Base-by-base conservation (phyloP, 768 basidiomycete genomes). In the Calocybe indica region DNA sequence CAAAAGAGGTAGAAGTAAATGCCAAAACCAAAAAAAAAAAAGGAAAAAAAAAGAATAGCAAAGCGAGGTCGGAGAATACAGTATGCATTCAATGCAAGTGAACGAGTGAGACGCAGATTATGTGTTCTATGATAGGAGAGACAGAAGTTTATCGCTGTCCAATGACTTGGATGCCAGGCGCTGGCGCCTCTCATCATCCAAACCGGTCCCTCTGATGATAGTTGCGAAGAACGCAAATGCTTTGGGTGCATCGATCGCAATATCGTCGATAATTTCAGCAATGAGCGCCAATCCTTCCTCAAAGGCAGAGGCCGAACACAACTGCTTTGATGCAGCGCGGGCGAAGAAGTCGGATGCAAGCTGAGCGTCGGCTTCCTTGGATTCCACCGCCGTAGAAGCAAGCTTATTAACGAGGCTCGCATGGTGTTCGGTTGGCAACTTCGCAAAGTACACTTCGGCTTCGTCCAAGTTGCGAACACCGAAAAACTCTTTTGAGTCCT, bases 401-500 rank as follows among this genome's bases (percentile, higher is more conserved):
- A 98, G 68, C 64, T 83, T 83, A 58, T 88, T 82, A 52, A 95
- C 80, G 30, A 98, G 77, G 14, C 66, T 67, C 48, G 65, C 67
- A 35, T 85, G 84, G 56, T 85, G 76, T 49, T 74, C 74, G 22
- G 74, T 64, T 5, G 91, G 83, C 28, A 97, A 73, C 13, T 72
- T 76, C 43, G 78, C 74, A 69, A 95, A 92, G 72, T 93, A 94
- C 22, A 78, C 78, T 55, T 91, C 91, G 9, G 89, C 92, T 64
- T 96, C 94, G 32, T 85, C 83, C 48, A 96, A 63, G 58, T 84
- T 87, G 54, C 89, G 85, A 56, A 90, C 81, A 54, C 74, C 79
- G 65, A 85, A 92, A 72, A 92, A 88, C 71, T 97, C 92, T 66
- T 89, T 91, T 47, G 72, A 68, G 55, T 94, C 89, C 56, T 92